Evolutionary conservation across 2,329 filamentous ascomycete species (phyloP), one percentile per base, ranked within the genome.

Genomic region (Aspergillus felis): DNA sequence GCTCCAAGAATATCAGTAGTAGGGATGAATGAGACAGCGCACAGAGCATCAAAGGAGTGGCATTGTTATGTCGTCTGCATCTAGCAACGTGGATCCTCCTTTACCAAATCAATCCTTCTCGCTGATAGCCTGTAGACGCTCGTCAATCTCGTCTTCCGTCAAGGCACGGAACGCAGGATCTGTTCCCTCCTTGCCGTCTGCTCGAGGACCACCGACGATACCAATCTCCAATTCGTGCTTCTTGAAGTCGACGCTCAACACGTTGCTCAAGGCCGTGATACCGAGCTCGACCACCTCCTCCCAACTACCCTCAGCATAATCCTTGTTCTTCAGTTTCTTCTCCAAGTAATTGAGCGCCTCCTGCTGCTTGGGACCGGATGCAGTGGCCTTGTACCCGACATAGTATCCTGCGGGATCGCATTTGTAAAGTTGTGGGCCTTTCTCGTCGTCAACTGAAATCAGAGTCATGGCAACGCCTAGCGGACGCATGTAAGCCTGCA

Each of bases 241-340:
- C 86, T 99, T 99, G 83, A 99, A 99, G 76, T 99, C 94, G 76
- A 97, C 96, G 78, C 93, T 97, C 64, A 99, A 84, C 59, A 99
- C 92, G 38, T 90, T 96, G 84, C 92, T 96, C 76, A 99, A 81
- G 6, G 94, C 93, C 48, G 91, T 90, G 76, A 99, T 99, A 58
- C 91, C 94, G 69, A 97, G 83, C 82, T 99, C 94, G 51, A 99
- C 93, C 51, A 99, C 94, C 60, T 99, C 94, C 77, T 96, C 91
- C 94, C 94, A 99, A 72, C 81, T 87, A 60, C 94, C 94, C 57
- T 94, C 89, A 38, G 93, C 94, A 69, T 84, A 83, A 71, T 97
- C 92, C 87, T 97, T 97, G 87, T 96, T 97, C 82, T 97, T 96
- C 77, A 99, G 87, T 84, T 97, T 97, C 88, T 97, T 97, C 85